Conservation (phyloP, 78 protist genomes). For the Dictyostelium capitatum region DNA sequence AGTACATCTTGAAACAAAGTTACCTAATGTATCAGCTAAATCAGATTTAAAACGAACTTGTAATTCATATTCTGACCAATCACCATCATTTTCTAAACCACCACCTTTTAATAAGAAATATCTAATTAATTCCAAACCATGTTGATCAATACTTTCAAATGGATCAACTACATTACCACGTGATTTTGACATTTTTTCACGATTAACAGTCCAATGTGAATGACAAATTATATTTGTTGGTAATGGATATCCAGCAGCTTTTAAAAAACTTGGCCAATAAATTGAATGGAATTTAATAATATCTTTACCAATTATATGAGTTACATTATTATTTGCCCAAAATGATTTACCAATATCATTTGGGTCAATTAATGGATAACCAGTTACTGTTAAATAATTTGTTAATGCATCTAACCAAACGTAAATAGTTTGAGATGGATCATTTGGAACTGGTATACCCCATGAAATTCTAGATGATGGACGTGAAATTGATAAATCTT, state of each 20-base stretch:
- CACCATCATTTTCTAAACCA: constrained; percentile 88
- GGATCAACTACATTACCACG: constrained; percentile 90
- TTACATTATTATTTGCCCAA: constrained; percentile 43
- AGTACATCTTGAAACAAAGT: constrained; percentile 66
- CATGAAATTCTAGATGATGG: constrained; percentile 81
- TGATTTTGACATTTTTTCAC: constrained; percentile 91
- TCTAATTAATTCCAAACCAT: constrained; percentile 87
- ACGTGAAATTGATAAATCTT: constrained; percentile 92
- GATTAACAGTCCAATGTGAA: constrained; percentile 93
- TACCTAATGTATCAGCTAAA: constrained; percentile 83
- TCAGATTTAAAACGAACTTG: constrained; percentile 42
- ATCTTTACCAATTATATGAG: constrained; percentile 97
- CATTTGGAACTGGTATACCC: constrained; percentile 97
- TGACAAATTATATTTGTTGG: constrained; percentile 89
- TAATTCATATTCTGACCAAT: constrained; percentile 67
- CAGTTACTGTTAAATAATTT: constrained; percentile 95
- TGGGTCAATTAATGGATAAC: constrained; percentile 49
- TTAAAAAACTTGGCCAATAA: constrained; percentile 98
- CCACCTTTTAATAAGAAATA: constrained; percentile 76
- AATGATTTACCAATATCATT: background rate
- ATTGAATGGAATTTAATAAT: constrained; percentile 96
- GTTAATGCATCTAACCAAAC: constrained; percentile 99
- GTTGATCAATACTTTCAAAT: constrained; percentile 20
- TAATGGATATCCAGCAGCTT: constrained; percentile 62
- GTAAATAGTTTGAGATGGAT: constrained; percentile 94